phyloP scores from a whole-genome alignment of 1,284 basidiomycete species.

The Mycena citricolor region DNA sequence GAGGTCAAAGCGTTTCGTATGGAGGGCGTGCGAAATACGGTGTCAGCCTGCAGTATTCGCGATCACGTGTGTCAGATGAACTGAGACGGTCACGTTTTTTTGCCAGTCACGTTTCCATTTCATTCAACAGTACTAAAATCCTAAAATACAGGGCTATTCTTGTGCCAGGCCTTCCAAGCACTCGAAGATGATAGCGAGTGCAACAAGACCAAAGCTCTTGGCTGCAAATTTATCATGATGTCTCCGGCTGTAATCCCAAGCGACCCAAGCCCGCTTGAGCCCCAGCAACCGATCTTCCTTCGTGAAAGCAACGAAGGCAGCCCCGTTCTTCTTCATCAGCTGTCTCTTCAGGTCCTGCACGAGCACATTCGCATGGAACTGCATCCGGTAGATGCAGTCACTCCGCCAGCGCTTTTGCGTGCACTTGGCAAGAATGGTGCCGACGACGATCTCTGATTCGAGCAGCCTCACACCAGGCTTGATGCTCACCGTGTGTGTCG shows the following conservation, averaged over 20 bases:
- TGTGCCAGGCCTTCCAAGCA: conserved; percentile 52
- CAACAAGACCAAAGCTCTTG: conserved; percentile 68
- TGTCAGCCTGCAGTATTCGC: too few species aligned
- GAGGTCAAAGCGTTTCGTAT: too few species aligned
- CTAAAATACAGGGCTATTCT: too few species aligned
- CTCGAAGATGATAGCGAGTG: conserved; percentile 58
- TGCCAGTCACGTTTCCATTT: too few species aligned
- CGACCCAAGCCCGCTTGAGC: conserved; percentile 58
- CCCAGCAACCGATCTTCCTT: conserved; percentile 38
- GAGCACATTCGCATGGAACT: conserved; percentile 52
- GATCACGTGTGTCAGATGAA: too few species aligned
- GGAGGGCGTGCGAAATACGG: too few species aligned
- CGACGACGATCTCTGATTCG: conserved; percentile 73
- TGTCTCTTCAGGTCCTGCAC: conserved; percentile 51
- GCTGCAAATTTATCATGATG: conserved; percentile 51
- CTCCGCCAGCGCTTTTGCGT: conserved; percentile 58
- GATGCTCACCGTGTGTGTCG: conserved; percentile 66
- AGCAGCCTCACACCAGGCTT: conserved; percentile 52
- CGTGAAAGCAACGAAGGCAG: too few species aligned
- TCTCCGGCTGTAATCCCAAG: conserved; percentile 57
- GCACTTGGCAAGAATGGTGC: conserved; percentile 69
- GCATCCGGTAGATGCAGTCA: conserved; percentile 64
- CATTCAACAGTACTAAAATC: too few species aligned
- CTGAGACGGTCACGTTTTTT: too few species aligned
- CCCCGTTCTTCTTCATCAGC: conserved; percentile 35